Conservation (phyloP, 1,284 basidiomycete genomes). For the Macrocystidia cucumis region DNA sequence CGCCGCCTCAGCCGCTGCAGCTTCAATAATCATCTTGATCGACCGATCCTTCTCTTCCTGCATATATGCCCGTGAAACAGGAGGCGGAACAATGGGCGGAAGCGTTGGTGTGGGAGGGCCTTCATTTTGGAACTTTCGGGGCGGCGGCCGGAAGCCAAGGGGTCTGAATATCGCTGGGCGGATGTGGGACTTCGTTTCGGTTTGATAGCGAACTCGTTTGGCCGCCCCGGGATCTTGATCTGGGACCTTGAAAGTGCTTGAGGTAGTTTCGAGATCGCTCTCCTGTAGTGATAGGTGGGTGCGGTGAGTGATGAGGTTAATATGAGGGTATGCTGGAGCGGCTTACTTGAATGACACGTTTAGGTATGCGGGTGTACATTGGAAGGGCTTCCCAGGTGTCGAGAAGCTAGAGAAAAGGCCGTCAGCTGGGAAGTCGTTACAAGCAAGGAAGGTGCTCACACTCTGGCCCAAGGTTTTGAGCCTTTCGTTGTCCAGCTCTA, state of each 20-base stretch:
- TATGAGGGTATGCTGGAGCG: no score
- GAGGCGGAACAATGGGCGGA: neutral
- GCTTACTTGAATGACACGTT: constrained; percentile 45
- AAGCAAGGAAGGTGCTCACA: constrained; percentile 26
- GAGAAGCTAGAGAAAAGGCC: constrained; percentile 40
- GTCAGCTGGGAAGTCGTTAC: neutral
- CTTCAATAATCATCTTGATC: constrained; percentile 36
- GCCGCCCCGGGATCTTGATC: no score
- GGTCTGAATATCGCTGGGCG: no score
- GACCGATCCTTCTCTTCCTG: constrained; percentile 14
- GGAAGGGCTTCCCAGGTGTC: constrained; percentile 72
- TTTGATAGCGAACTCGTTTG: no score
- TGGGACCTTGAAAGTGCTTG: no score
- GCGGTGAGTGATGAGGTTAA: no score
- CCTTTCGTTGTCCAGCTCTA: constrained; percentile 47
- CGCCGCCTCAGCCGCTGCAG: constrained; percentile 31
- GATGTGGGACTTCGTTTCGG: no score
- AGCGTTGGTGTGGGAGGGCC: constrained; percentile 1
- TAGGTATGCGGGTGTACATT: constrained; percentile 81
- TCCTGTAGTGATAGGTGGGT: no score
- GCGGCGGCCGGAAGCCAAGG: no score
- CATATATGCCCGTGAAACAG: constrained; percentile 2
- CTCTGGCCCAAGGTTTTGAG: constrained; percentile 51
- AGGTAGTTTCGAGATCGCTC: no score
- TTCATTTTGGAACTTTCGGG: no score